These are phyloP conservation scores for Begonia masoniana DNA, from an alignment of 306 rosid genomes.

Conservation along the genomic window DNA sequence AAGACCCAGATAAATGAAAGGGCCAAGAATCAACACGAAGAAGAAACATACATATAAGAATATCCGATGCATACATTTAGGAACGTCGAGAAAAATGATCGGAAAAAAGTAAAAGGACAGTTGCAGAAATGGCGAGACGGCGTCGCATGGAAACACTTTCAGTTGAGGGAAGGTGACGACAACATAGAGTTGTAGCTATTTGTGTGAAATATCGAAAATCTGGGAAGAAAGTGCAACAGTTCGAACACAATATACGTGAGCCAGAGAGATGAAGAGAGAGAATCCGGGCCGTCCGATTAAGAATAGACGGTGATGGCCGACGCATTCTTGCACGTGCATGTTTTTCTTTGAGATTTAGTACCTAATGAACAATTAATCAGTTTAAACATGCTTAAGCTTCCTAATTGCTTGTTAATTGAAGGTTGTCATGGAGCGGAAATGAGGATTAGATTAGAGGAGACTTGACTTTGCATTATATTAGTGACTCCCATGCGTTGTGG, in stretches of 20 bases:
- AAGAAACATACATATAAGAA: background rate
- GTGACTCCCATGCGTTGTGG: too few species aligned
- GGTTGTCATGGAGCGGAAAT: too few species aligned
- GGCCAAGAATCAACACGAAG: background rate
- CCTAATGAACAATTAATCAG: too few species aligned
- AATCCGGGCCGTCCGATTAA: conserved; percentile 10
- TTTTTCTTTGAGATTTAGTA: too few species aligned
- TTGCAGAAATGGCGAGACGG: background rate
- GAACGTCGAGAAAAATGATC: too few species aligned
- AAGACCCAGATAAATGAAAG: conserved; percentile 5
- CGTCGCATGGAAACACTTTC: background rate
- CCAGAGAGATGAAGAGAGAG: background rate
- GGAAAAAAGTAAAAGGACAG: too few species aligned
- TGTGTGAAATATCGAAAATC: conserved; percentile 6
- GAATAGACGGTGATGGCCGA: conserved; percentile 14
- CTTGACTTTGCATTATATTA: too few species aligned
- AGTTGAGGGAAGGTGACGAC: background rate
- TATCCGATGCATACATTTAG: background rate
- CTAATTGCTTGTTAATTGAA: too few species aligned
- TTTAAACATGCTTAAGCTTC: too few species aligned
- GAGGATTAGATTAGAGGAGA: too few species aligned
- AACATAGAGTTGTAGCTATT: background rate
- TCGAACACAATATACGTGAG: background rate
- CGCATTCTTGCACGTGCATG: conserved; percentile 21
- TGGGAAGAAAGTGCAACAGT: conserved; percentile 8